Evolutionary conservation across 257 asterid genomes (phyloP).

Genomic region (Scutellaria baicalensis): DNA sequence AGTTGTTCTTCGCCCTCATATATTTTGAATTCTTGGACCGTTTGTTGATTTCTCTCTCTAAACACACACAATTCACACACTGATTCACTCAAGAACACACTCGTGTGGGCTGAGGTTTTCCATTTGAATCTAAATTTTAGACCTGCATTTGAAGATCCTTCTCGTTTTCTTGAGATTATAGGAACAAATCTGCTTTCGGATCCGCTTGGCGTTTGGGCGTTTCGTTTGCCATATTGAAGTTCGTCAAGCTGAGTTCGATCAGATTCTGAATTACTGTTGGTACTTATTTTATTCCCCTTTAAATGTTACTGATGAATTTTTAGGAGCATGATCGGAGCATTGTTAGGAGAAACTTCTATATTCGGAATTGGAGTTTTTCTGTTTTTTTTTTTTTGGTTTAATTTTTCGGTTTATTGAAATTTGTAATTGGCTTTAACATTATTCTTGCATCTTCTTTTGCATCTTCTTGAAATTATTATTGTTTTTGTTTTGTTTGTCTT

Average conservation of each 20-base stretch:
- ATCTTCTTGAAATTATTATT: too few species aligned
- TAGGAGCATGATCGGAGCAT: conserved; percentile 7
- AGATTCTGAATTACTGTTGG: not conserved
- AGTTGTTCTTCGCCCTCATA: conserved; percentile 20
- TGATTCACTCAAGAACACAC: not conserved
- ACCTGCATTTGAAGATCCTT: conserved; percentile 15
- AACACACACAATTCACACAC: conserved; percentile 14
- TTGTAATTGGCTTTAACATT: not conserved
- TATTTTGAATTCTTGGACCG: conserved; percentile 49
- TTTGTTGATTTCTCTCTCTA: conserved; percentile 13
- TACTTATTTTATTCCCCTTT: not conserved
- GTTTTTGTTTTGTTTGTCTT: not conserved
- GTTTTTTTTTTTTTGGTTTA: not conserved
- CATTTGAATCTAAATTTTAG: not conserved
- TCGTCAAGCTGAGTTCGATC: conserved; percentile 26
- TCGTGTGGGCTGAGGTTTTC: not conserved
- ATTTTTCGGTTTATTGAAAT: not conserved
- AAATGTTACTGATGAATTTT: not conserved
- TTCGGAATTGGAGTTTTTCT: not conserved
- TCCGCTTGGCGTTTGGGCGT: conserved; percentile 10
- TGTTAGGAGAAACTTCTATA: not conserved
- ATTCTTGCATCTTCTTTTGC: not conserved
- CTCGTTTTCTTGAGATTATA: not conserved
- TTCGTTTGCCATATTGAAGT: conserved; percentile 13
- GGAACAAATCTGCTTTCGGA: not conserved